Evolutionary conservation across 164 flowering plant species (phyloP).

Genomic region (Magnolia changhungtana): DNA sequence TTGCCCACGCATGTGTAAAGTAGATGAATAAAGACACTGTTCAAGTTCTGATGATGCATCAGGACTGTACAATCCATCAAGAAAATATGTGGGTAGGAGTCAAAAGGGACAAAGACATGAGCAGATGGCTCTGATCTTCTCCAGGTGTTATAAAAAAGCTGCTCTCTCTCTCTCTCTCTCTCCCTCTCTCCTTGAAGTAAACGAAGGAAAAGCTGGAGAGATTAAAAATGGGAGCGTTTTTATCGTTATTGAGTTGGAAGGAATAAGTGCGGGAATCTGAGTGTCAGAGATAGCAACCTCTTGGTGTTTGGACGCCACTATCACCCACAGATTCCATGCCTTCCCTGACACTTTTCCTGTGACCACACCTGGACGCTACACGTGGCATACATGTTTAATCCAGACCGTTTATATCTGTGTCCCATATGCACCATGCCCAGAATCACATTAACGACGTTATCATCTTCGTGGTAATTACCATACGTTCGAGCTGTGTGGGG

Average conservation of each 20-base stretch:
- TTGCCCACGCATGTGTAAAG: neutral
- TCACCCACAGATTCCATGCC: conserved; percentile 14
- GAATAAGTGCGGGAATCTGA: conserved; percentile 16
- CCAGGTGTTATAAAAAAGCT: conserved; percentile 2
- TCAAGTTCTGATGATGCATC: neutral
- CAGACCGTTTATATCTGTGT: neutral
- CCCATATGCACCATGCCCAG: too few relatives aligned
- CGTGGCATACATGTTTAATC: neutral
- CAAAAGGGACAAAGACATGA: neutral
- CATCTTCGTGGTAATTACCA: too few relatives aligned
- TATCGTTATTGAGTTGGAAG: conserved; percentile 15
- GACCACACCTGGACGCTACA: neutral
- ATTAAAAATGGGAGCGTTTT: conserved; percentile 7
- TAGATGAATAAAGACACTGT: neutral
- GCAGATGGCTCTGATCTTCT: neutral
- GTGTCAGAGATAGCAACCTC: conserved; percentile 10
- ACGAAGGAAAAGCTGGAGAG: neutral
- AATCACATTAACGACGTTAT: too few relatives aligned
- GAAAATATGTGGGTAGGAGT: neutral
- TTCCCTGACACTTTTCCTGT: neutral
- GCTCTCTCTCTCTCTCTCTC: neutral
- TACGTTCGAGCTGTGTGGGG: too few relatives aligned
- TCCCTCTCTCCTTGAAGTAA: neutral
- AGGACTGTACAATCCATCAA: too few relatives aligned
- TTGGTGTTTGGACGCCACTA: conserved; percentile 17